These are phyloP conservation scores for Solanum chmielewskii DNA, from an alignment of 257 asterid genomes.

Conservation along the genomic window DNA sequence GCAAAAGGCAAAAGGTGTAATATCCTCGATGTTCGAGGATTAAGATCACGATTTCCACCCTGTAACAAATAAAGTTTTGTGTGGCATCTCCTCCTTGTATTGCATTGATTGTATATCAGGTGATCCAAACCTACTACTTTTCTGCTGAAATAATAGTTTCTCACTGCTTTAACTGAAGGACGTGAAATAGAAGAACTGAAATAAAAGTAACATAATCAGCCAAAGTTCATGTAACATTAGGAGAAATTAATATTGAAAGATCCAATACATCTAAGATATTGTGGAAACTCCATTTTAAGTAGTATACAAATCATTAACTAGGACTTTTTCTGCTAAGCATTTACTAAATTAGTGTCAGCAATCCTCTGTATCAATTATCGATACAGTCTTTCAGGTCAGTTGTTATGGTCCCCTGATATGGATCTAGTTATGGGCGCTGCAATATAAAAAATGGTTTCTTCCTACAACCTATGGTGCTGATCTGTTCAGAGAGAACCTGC, in stretches of 20 bases:
- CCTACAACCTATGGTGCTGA: too few relatives aligned
- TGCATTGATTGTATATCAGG: slow-evolving; percentile 22
- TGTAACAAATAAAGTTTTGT: slow-evolving; percentile 27
- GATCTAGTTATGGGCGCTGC: too few relatives aligned
- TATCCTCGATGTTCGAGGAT: slow-evolving; percentile 30
- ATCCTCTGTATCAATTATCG: neutral
- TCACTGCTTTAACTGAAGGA: slow-evolving; percentile 39
- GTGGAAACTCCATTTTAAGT: neutral
- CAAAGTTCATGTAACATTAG: neutral
- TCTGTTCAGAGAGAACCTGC: too few relatives aligned
- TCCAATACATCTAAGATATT: neutral
- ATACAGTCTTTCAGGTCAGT: neutral
- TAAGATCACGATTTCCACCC: slow-evolving; percentile 19
- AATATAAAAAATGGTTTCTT: too few relatives aligned
- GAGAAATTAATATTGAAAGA: neutral
- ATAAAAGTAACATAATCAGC: slow-evolving; percentile 18
- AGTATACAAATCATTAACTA: neutral
- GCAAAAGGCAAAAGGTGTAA: slow-evolving; percentile 43
- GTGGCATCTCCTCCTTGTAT: slow-evolving; percentile 38
- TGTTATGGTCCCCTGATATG: too few relatives aligned
- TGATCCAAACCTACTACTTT: slow-evolving; percentile 26
- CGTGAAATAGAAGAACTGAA: slow-evolving; percentile 59
- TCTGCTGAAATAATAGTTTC: slow-evolving; percentile 23
- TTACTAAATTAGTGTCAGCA: neutral
- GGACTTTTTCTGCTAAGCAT: neutral